Conservation (phyloP, 805 yeast species). For the Limtongia smithiae region DNA sequence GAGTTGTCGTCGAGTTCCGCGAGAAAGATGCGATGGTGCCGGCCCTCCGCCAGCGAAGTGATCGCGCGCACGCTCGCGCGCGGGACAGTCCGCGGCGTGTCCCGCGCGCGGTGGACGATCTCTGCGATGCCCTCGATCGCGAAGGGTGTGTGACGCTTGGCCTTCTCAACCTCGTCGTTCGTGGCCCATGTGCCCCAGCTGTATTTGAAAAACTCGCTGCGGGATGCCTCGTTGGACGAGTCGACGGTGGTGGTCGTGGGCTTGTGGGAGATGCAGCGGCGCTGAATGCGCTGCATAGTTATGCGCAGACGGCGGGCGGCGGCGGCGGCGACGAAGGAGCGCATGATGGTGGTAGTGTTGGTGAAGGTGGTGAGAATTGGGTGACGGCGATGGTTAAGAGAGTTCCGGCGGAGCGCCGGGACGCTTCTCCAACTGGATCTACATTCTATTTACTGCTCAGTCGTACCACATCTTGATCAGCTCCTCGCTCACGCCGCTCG, state of each 20-base stretch:
- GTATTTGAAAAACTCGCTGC: constrained; percentile 63
- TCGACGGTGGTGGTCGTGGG: no score
- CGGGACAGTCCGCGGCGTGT: not conserved
- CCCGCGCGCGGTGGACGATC: constrained; percentile 32
- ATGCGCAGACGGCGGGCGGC: no score
- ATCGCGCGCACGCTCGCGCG: constrained; percentile 58
- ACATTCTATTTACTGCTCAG: not conserved
- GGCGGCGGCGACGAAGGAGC: no score
- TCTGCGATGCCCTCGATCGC: constrained; percentile 70
- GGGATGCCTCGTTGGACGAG: no score
- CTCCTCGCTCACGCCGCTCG: constrained; percentile 98
- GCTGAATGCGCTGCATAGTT: no score
- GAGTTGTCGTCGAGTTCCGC: constrained; percentile 58
- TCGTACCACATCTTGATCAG: constrained; percentile 74
- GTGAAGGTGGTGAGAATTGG: no score
- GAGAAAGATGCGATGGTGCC: constrained; percentile 84
- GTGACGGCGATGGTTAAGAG: no score
- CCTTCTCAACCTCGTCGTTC: constrained; percentile 71
- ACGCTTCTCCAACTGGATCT: no score
- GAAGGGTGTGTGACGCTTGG: constrained; percentile 72
- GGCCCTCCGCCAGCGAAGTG: constrained; percentile 87
- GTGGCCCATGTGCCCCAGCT: constrained; percentile 95
- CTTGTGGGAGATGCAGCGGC: no score
- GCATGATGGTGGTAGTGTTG: no score
- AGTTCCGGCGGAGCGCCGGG: no score